Conservation (phyloP, 2,329 filamentous ascomycete species). For the Rasamsonia emersonii region DNA sequence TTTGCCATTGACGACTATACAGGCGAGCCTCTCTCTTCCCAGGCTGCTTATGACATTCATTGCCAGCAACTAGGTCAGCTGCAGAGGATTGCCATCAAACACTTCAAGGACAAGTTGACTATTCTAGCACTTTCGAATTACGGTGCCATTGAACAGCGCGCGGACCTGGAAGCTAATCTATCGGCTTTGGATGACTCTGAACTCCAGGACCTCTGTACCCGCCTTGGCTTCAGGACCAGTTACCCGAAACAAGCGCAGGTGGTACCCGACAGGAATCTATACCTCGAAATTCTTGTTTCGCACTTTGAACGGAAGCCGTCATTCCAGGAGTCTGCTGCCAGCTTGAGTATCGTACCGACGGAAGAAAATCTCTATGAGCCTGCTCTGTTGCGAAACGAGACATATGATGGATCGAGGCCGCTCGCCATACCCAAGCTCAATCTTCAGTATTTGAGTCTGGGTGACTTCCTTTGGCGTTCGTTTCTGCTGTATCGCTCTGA, state of each 20-base stretch:
- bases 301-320: conserved; percentile 68
- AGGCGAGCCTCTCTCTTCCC: conserved; percentile 62
- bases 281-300: conserved; percentile 61
- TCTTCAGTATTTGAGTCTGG: conserved; percentile 86
- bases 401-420: conserved; percentile 77
- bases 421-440: conserved; percentile 91
- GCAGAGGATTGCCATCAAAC: conserved; percentile 67
- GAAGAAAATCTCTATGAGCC: conserved; percentile 72
- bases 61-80: conserved; percentile 68
- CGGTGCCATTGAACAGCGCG: conserved; percentile 70
- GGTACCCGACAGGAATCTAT: conserved; percentile 46
- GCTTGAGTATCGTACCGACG: conserved; percentile 71
- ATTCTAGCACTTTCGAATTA: conserved; percentile 89
- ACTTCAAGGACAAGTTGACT: conserved; percentile 85
- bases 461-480: conserved; percentile 94
- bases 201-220: conserved; percentile 56
- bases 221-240: conserved; percentile 69
- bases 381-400: conserved; percentile 69
- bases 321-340: conserved; percentile 69
- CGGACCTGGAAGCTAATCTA: conserved; percentile 70
- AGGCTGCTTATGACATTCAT: conserved; percentile 71
- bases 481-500: conserved; percentile 83
- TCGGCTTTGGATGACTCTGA: conserved; percentile 66
- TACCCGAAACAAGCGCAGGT: conserved; percentile 68
- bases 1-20: conserved; percentile 91